These are phyloP conservation scores for Fraxinus pennsylvanica DNA, from an alignment of 257 asterid genomes.

Conservation along the genomic window DNA sequence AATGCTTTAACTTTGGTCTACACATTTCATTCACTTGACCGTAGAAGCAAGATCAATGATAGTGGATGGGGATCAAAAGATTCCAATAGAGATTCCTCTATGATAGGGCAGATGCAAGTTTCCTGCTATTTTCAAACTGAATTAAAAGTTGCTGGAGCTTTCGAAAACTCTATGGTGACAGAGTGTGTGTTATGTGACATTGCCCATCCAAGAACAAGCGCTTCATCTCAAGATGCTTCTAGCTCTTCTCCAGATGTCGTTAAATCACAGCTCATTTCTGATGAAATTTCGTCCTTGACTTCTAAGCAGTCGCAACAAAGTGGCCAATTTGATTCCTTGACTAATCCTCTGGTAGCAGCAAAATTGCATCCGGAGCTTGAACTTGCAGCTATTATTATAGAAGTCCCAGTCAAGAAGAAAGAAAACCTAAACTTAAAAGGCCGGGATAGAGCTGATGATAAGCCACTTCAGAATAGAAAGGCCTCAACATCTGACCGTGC, in stretches of 20 bases:
- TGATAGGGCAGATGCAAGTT: constrained; percentile 73
- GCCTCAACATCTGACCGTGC: constrained; percentile 27
- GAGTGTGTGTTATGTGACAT: constrained; percentile 72
- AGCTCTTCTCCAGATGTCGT: constrained; percentile 41
- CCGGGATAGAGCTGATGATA: constrained; percentile 41
- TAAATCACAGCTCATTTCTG: constrained; percentile 33
- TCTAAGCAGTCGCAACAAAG: constrained; percentile 28
- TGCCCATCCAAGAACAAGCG: constrained; percentile 49
- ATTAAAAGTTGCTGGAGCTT: constrained; percentile 45
- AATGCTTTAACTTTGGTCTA: constrained; percentile 63
- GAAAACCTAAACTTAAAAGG: constrained; percentile 60
- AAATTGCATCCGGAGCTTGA: constrained; percentile 66
- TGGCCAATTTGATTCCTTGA: constrained; percentile 20
- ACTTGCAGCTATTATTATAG: constrained; percentile 69
- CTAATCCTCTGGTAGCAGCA: constrained; percentile 36
- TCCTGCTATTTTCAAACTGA: constrained; percentile 66
- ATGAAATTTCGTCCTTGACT: constrained; percentile 32
- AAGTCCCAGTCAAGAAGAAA: constrained; percentile 70
- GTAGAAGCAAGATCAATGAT: constrained; percentile 63
- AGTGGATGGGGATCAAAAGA: constrained; percentile 68
- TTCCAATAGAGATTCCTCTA: constrained; percentile 43
- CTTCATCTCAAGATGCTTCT: constrained; percentile 46
- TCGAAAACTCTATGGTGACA: constrained; percentile 66
- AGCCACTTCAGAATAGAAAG: constrained; percentile 31
- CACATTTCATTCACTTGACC: constrained; percentile 71